These are phyloP conservation scores for Vitis amurensis DNA, from an alignment of 164 flowering plant species.

Conservation along the genomic window DNA sequence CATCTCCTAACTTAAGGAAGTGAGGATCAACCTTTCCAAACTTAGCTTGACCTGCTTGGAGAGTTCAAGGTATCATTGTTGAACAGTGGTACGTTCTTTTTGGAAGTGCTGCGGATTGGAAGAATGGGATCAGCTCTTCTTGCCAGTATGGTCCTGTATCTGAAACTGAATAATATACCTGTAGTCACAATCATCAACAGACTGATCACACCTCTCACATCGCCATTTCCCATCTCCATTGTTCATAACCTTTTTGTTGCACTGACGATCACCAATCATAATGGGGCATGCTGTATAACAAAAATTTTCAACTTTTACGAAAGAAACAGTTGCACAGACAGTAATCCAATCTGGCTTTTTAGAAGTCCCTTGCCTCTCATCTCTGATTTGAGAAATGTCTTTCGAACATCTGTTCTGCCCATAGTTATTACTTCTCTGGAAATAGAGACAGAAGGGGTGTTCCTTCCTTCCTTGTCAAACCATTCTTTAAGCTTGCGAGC, in stretches of 20 bases:
- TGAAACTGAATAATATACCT: conserved; percentile 86
- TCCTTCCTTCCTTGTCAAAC: no score
- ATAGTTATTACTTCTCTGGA: no score
- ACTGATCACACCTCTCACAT: conserved; percentile 85
- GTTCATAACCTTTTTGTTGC: conserved; percentile 87
- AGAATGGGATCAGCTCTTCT: conserved; percentile 32
- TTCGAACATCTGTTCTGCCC: no score
- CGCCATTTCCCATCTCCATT: conserved; percentile 95
- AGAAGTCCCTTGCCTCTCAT: no score
- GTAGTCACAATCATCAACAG: conserved; percentile 78
- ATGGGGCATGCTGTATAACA: conserved; percentile 92
- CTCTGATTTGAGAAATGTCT: no score
- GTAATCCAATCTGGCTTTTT: conserved; percentile 28
- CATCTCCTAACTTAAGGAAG: conserved; percentile 28
- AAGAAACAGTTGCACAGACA: conserved; percentile 60
- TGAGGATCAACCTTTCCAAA: conserved; percentile 22
- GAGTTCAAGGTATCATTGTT: conserved; percentile 31
- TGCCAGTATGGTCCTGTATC: conserved; percentile 76
- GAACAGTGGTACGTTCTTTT: conserved; percentile 27
- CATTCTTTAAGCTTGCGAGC: no score
- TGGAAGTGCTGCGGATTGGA: conserved; percentile 19
- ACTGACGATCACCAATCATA: conserved; percentile 76
- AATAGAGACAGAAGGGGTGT: no score
- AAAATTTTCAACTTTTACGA: conserved; percentile 75
- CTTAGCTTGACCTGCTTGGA: conserved; percentile 28